Conservation (phyloP, 805 yeast species). For the Clavispora phyllophila region DNA sequence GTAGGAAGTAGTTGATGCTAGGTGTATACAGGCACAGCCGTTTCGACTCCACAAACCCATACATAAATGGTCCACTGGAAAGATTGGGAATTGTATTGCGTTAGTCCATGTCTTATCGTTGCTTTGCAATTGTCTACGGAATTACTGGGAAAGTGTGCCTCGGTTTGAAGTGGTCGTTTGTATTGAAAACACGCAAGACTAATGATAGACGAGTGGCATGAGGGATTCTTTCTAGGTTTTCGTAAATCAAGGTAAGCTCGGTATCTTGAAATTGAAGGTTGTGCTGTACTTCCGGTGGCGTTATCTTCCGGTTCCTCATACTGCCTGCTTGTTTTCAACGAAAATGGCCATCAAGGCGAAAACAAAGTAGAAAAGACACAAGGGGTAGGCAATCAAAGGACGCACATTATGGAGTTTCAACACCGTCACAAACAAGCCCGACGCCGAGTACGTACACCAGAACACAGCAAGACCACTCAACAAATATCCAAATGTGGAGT, state of each 20-base stretch:
- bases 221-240: no score
- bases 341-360: constrained; percentile 96
- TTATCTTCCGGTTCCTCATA: no score
- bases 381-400: constrained; percentile 87
- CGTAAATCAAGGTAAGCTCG: no score
- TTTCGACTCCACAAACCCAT: neutral
- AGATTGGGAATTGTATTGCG: no score
- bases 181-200: neutral
- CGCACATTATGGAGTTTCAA: constrained; percentile 81
- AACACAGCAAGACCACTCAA: constrained; percentile 61
- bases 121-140: no score
- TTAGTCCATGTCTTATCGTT: no score
- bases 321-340: constrained; percentile 37
- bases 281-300: no score
- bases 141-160: no score
- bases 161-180: neutral
- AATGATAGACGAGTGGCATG: neutral
- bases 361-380: constrained; percentile 84
- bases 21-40: neutral
- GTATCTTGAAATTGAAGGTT: no score
- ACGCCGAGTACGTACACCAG: constrained; percentile 93
- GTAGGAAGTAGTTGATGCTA: neutral
- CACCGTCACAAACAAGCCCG: constrained; percentile 87
- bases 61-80: no score
- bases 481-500: constrained; percentile 69